Percentiles rank a stretch among this genome's conserved stretches.
phyloP scores from a whole-genome alignment of 2,329 filamentous ascomycete species.

The Dactylellina drechsleri region DNA sequence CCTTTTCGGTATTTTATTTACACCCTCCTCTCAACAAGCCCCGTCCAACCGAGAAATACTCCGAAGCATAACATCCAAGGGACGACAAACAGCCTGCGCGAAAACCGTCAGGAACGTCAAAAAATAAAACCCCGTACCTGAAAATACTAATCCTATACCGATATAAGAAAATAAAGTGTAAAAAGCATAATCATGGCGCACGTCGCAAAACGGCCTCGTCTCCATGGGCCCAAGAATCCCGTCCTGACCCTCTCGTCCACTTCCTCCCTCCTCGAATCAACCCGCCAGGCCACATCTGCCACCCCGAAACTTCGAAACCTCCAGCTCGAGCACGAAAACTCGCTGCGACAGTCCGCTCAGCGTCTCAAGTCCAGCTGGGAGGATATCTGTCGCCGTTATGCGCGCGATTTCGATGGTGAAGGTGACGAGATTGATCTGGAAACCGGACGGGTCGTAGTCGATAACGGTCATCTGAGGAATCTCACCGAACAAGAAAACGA shows the following conservation, averaged over 20 bases:
- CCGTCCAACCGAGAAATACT: background rate
- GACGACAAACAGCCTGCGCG: background rate
- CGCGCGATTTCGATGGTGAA: conserved; percentile 80
- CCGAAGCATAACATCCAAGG: conserved; percentile 19
- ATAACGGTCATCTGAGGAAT: conserved; percentile 83
- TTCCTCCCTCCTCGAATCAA: conserved; percentile 33
- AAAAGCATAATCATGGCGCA: conserved; percentile 28
- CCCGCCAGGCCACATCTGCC: conserved; percentile 25
- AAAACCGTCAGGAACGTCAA: background rate
- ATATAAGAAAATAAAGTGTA: conserved; percentile 1
- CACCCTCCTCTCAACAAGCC: background rate
- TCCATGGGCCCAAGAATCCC: conserved; percentile 47
- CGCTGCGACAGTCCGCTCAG: conserved; percentile 73
- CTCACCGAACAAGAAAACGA: conserved; percentile 67
- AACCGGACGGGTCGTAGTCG: conserved; percentile 83
- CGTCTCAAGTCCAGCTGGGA: conserved; percentile 85
- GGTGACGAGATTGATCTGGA: conserved; percentile 89
- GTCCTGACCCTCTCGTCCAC: conserved; percentile 45
- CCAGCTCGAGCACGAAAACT: conserved; percentile 67
- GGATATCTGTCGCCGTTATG: conserved; percentile 88
- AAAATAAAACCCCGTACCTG: background rate
- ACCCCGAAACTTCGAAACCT: conserved; percentile 47
- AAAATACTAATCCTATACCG: too few relatives aligned
- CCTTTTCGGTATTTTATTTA: conserved; percentile 53
- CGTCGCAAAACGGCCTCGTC: conserved; percentile 49